These are phyloP conservation scores for Ilex paraguariensis DNA, from an alignment of 305 asterid species.

Conservation along the genomic window DNA sequence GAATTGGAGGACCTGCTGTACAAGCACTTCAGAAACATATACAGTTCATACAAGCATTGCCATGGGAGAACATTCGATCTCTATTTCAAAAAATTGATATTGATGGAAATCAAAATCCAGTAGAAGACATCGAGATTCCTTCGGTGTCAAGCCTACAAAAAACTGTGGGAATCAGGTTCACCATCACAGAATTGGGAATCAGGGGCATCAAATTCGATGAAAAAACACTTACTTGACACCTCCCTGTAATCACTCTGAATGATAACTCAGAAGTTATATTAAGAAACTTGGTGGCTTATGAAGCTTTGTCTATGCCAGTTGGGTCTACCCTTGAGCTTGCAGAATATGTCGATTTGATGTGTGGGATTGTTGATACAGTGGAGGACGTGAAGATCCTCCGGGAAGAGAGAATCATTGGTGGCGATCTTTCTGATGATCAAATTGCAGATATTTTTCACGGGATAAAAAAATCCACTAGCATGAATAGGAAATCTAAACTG, in stretches of 20 bases:
- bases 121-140: neutral
- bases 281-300: conserved; percentile 43
- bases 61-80: neutral
- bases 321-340: conserved; percentile 29
- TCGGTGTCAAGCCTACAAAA: conserved; percentile 16
- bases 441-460: conserved; percentile 20
- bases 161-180: conserved; percentile 24
- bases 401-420: conserved; percentile 7
- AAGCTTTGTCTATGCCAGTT: conserved; percentile 16
- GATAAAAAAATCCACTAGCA: conserved; percentile 7
- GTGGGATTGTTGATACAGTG: conserved; percentile 10
- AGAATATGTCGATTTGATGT: conserved; percentile 36
- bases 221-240: conserved; percentile 10
- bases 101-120: neutral
- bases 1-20: too few relatives aligned
- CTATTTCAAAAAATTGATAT: neutral
- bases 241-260: conserved; percentile 27
- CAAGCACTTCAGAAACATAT: too few relatives aligned
- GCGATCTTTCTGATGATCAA: conserved; percentile 15
- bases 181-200: conserved; percentile 21
- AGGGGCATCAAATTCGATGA: conserved; percentile 20
- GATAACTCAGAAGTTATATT: conserved; percentile 37
- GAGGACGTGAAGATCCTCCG: conserved; percentile 19
- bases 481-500: neutral
- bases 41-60: neutral